A percentile compares a stretch with the other conserved stretches of the same genome.
Conservation (phyloP, 345 rosid species). For the Eucalyptus dawsonii region DNA sequence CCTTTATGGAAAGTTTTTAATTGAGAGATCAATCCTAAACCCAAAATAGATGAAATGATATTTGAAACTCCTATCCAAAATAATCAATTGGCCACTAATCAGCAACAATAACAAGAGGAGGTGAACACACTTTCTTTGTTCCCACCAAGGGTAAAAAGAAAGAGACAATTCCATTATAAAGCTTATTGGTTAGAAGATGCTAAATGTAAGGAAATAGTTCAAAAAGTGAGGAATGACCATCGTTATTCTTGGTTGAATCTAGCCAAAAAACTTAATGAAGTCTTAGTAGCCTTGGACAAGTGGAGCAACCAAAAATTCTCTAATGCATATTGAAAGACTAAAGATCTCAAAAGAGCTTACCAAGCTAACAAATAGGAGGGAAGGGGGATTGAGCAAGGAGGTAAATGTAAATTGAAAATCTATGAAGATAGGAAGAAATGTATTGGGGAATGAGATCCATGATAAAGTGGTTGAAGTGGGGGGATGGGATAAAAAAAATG, state of each 20-base stretch:
- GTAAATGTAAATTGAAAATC: not conserved
- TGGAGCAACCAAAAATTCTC: not conserved
- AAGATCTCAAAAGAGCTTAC: not conserved
- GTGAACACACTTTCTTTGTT: not conserved
- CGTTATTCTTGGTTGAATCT: not conserved
- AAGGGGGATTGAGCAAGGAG: not conserved
- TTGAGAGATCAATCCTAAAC: no score
- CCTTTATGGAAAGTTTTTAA: accelerated
- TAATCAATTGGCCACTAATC: no score
- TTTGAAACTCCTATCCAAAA: no score
- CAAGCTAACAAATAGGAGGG: not conserved
- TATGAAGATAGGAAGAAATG: not conserved
- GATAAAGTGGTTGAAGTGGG: not conserved
- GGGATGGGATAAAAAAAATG: not conserved
- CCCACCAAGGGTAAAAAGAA: not conserved
- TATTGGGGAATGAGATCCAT: not conserved
- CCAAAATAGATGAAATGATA: no score
- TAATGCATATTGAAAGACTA: not conserved
- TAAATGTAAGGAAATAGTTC: not conserved
- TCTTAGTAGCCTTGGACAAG: no score
- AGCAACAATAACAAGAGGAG: no score
- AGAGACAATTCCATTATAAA: not conserved
- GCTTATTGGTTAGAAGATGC: not conserved
- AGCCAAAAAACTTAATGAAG: not conserved
- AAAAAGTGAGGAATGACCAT: not conserved